Evolutionary conservation across 441 rosid genomes (phyloP).

Genomic region (Syzygium syzygioides): DNA sequence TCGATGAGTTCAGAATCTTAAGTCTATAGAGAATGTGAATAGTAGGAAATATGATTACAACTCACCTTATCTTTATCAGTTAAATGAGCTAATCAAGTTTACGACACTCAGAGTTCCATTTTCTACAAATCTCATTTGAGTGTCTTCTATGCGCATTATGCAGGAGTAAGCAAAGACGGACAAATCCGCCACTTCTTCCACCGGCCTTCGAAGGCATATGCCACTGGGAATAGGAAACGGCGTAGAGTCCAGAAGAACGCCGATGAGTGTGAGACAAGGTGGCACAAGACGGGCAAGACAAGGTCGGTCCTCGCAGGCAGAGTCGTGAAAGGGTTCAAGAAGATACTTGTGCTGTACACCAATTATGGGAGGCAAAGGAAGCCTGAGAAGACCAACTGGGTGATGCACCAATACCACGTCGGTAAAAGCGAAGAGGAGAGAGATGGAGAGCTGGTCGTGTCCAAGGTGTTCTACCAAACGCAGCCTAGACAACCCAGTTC

Average conservation of each 20-base stretch:
- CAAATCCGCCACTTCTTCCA: conserved; percentile 94
- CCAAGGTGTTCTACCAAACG: conserved; percentile 91
- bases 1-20: neutral
- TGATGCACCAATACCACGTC: conserved; percentile 93
- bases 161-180: conserved; percentile 87
- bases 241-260: conserved; percentile 82
- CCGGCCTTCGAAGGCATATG: conserved; percentile 94
- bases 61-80: neutral
- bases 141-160: neutral
- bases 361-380: conserved; percentile 91
- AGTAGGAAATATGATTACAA: neutral
- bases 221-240: conserved; percentile 91
- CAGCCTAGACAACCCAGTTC: conserved; percentile 85
- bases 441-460: conserved; percentile 81
- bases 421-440: conserved; percentile 84
- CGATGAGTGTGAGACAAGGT: conserved; percentile 85
- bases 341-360: conserved; percentile 89
- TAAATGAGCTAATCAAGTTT: neutral
- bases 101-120: neutral
- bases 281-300: conserved; percentile 99
- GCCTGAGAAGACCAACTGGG: conserved; percentile 97
- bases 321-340: conserved; percentile 69
- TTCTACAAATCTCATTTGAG: neutral
- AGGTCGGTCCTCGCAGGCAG: conserved; percentile 53
- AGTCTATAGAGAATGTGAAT: neutral